These are phyloP conservation scores for Hortiboletus campestris DNA, from an alignment of 768 basidiomycete species.

Conservation along the genomic window DNA sequence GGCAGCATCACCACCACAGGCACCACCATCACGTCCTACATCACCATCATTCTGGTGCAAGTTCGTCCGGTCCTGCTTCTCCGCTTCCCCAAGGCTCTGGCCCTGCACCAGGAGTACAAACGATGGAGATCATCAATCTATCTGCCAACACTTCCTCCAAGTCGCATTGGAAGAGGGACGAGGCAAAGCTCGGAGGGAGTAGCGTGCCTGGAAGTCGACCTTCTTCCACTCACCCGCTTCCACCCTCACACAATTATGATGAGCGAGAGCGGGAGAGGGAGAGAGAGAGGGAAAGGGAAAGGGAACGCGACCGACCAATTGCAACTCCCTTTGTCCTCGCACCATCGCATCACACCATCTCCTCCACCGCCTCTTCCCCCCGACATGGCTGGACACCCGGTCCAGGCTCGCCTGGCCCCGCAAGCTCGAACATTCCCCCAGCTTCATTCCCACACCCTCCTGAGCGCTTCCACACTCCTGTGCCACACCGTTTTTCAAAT, in stretches of 20 bases:
- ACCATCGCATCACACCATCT: slow-evolving; percentile 40
- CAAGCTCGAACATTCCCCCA: slow-evolving; percentile 26
- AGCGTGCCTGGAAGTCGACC: slow-evolving; percentile 36
- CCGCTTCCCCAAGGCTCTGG: slow-evolving; percentile 38
- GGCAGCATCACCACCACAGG: slow-evolving; percentile 52
- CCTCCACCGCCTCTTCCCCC: slow-evolving; percentile 40
- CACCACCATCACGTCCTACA: slow-evolving; percentile 43
- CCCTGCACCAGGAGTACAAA: slow-evolving; percentile 37
- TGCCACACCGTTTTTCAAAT: slow-evolving; percentile 28
- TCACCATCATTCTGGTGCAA: slow-evolving; percentile 44
- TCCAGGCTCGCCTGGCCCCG: slow-evolving; percentile 30
- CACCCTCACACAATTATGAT: slow-evolving; percentile 26
- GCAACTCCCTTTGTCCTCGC: slow-evolving; percentile 55
- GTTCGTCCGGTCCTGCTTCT: slow-evolving; percentile 26
- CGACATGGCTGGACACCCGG: slow-evolving; percentile 37
- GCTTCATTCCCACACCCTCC: slow-evolving; percentile 29
- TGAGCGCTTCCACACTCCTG: slow-evolving; percentile 30
- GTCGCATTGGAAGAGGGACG: slow-evolving; percentile 42
- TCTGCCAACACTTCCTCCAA: slow-evolving; percentile 33
- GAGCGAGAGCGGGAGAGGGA: slow-evolving; percentile 27
- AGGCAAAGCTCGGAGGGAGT: slow-evolving; percentile 21
- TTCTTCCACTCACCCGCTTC: slow-evolving; percentile 38
- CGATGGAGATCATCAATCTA: slow-evolving; percentile 53
- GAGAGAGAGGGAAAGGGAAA: slow-evolving; percentile 19
- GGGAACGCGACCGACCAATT: slow-evolving; percentile 49